These are phyloP conservation scores for Wilhelminamyces savonicus DNA, from an alignment of 805 yeast species.

Conservation along the genomic window DNA sequence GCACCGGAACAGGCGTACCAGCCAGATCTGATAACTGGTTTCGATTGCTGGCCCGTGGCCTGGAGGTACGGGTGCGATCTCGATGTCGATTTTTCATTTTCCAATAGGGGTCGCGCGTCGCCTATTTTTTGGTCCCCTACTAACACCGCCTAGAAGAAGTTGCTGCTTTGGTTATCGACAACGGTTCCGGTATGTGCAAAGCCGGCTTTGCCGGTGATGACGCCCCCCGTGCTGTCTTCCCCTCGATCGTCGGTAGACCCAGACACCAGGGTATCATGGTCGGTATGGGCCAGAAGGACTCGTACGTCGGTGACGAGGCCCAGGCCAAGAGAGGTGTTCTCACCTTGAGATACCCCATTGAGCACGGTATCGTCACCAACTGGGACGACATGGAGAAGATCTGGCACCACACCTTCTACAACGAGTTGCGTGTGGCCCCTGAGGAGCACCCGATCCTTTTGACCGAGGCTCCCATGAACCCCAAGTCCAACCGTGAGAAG, in stretches of 20 bases:
- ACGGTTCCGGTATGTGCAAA: slow-evolving; percentile 99
- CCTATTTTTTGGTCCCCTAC: slow-evolving; percentile 2
- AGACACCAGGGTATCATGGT: slow-evolving; percentile 99
- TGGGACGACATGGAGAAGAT: slow-evolving; percentile 99
- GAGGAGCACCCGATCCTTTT: slow-evolving; percentile 99
- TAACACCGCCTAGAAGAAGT: slow-evolving; percentile 37
- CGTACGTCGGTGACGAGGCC: slow-evolving; percentile 99
- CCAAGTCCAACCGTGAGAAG: slow-evolving; percentile 99
- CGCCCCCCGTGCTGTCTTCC: slow-evolving; percentile 99
- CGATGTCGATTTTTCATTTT: background rate
- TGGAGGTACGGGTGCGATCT: too few species aligned
- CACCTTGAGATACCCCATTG: slow-evolving; percentile 97
- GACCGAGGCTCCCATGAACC: slow-evolving; percentile 99
- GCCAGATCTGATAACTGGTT: too few species aligned
- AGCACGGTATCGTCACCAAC: slow-evolving; percentile 99
- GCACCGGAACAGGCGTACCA: too few species aligned
- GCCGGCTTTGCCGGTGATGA: slow-evolving; percentile 99
- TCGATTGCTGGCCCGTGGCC: too few species aligned
- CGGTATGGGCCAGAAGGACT: slow-evolving; percentile 99
- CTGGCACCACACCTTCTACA: slow-evolving; percentile 99
- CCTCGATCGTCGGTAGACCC: slow-evolving; percentile 99
- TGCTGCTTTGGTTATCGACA: slow-evolving; percentile 82
- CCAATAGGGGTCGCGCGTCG: background rate
- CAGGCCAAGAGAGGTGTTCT: slow-evolving; percentile 99
- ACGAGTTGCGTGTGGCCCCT: slow-evolving; percentile 99